Percentiles rank a stretch among this genome's conserved stretches.
These are phyloP conservation scores for Aspergillus fructus DNA, from an alignment of 2,329 filamentous ascomycete genomes.

Conservation along the genomic window DNA sequence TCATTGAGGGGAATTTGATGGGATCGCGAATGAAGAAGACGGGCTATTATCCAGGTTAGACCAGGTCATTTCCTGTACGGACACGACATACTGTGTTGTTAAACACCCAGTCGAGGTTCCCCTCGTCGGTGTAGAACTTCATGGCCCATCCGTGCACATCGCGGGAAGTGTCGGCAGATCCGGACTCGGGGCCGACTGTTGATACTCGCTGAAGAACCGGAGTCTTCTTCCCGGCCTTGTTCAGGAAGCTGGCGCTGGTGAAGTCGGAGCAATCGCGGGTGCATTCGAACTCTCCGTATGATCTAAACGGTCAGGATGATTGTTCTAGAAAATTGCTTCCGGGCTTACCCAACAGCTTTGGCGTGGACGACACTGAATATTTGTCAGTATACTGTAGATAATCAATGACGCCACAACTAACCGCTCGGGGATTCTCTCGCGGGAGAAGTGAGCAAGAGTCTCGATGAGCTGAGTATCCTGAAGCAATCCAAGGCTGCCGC, in stretches of 20 bases:
- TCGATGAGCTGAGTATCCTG: slow-evolving; percentile 64
- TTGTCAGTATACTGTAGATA: background rate
- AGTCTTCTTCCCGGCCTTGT: slow-evolving; percentile 55
- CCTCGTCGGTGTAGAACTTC: slow-evolving; percentile 55
- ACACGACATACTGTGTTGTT: slow-evolving; percentile 19
- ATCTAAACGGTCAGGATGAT: slow-evolving; percentile 19
- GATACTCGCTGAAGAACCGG: slow-evolving; percentile 38
- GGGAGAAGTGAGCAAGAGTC: slow-evolving; percentile 60
- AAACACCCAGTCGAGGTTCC: slow-evolving; percentile 39
- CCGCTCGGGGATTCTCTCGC: slow-evolving; percentile 62
- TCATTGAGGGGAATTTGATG: slow-evolving; percentile 62
- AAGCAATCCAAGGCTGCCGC: slow-evolving; percentile 46
- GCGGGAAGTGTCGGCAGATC: slow-evolving; percentile 46
- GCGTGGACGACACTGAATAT: slow-evolving; percentile 55
- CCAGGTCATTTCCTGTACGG: background rate
- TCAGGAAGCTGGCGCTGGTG: slow-evolving; percentile 56
- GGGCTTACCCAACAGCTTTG: slow-evolving; percentile 50
- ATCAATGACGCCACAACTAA: background rate
- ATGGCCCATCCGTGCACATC: slow-evolving; percentile 52
- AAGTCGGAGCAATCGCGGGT: slow-evolving; percentile 59
- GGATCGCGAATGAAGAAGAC: slow-evolving; percentile 70
- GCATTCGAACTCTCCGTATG: slow-evolving; percentile 61
- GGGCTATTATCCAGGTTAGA: slow-evolving; percentile 37
- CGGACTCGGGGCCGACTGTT: slow-evolving; percentile 32
- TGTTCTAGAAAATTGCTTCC: background rate